Percentiles rank a stretch among this genome's conserved stretches.
Conservation (phyloP, 352 stramenopile species). For the Sclerospora graminicola region DNA sequence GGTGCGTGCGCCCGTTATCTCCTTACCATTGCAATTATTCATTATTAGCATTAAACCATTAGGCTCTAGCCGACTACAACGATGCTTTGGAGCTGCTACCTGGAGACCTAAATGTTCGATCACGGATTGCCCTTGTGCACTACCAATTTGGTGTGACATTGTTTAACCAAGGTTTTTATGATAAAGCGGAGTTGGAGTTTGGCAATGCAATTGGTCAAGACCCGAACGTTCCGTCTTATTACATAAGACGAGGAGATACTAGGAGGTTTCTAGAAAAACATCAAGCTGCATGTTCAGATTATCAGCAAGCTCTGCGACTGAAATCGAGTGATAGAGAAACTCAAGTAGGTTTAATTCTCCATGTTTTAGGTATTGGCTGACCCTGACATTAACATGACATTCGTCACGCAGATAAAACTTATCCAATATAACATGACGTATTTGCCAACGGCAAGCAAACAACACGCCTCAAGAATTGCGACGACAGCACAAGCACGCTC, state of each 20-base stretch:
- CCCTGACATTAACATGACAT: neutral
- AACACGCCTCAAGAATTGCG: conserved; percentile 1
- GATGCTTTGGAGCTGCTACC: conserved; percentile 56
- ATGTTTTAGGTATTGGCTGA: neutral
- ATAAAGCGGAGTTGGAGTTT: conserved; percentile 66
- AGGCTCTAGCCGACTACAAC: conserved; percentile 58
- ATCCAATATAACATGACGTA: conserved; percentile 35
- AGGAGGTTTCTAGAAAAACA: conserved; percentile 66
- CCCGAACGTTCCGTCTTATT: conserved; percentile 39
- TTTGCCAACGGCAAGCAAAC: conserved; percentile 1
- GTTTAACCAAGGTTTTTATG: conserved; percentile 64
- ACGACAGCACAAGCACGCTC: conserved; percentile 3
- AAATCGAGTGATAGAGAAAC: conserved; percentile 53
- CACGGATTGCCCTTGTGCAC: conserved; percentile 61
- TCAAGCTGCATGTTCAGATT: conserved; percentile 38
- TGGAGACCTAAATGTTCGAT: conserved; percentile 35
- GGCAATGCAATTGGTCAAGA: conserved; percentile 41
- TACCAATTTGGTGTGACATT: conserved; percentile 76
- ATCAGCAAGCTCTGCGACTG: conserved; percentile 37
- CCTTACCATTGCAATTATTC: neutral
- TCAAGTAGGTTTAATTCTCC: conserved; percentile 14
- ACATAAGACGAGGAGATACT: conserved; percentile 62
- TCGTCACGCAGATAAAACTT: conserved; percentile 35
- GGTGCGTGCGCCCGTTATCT: conserved; percentile 14
- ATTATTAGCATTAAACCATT: no score